Conservation (phyloP, 768 basidiomycete genomes). For the Trametes elegans region DNA sequence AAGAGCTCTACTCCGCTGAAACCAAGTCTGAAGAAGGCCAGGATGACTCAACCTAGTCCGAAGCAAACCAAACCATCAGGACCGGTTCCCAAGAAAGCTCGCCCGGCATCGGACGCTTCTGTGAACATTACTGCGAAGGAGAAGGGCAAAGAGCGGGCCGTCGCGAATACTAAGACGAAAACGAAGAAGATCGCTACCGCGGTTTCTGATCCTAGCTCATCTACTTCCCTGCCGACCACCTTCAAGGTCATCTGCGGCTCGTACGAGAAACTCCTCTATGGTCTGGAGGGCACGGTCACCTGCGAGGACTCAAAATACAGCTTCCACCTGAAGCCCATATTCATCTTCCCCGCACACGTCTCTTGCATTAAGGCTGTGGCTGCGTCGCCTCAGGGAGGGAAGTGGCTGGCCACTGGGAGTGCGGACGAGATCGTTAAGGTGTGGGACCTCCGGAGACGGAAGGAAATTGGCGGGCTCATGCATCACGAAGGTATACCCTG, state of each 20-base stretch:
- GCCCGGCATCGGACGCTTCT: neutral
- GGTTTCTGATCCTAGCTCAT: constrained; percentile 8
- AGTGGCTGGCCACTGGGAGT: constrained; percentile 95
- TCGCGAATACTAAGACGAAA: constrained; percentile 12
- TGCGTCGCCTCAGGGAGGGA: constrained; percentile 84
- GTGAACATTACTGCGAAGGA: constrained; percentile 11
- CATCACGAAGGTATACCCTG: constrained; percentile 78
- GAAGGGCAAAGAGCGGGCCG: constrained; percentile 31
- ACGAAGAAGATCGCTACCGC: constrained; percentile 1
- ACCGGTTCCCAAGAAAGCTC: neutral
- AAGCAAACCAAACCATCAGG: neutral
- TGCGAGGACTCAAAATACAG: constrained; percentile 31
- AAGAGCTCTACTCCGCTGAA: constrained; percentile 14
- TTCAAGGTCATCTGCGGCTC: constrained; percentile 92
- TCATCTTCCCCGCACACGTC: constrained; percentile 96
- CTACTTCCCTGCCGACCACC: constrained; percentile 43
- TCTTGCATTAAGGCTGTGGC: constrained; percentile 90
- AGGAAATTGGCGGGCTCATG: constrained; percentile 93
- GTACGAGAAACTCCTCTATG: constrained; percentile 95
- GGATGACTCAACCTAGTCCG: neutral
- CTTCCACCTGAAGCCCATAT: constrained; percentile 68
- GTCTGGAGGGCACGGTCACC: constrained; percentile 65
- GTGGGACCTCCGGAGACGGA: constrained; percentile 89
- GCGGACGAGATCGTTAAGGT: constrained; percentile 97
- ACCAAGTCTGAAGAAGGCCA: constrained; percentile 21